Conservation (phyloP, 139 green algal species). For the Auxenochlorella protothecoides region DNA sequence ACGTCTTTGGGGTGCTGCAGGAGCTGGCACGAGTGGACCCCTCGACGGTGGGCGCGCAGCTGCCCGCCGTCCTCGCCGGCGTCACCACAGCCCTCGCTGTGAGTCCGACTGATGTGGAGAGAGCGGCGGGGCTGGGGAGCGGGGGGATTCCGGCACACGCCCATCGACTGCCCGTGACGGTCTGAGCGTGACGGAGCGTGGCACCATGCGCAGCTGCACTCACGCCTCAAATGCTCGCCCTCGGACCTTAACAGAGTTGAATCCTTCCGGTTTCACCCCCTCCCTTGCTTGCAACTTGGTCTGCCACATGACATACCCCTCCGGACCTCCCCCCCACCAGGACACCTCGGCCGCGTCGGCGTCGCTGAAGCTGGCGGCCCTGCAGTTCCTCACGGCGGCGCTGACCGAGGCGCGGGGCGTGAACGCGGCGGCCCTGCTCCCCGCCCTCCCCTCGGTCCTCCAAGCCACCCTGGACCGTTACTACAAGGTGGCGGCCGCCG, state of each 20-base stretch:
- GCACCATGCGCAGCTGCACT: too few species aligned
- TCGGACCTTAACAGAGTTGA: too few species aligned
- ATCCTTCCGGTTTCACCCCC: too few species aligned
- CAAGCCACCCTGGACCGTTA: constrained; percentile 60
- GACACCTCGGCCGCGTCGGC: constrained; percentile 37
- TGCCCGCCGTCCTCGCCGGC: constrained; percentile 51
- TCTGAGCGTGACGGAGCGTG: too few species aligned
- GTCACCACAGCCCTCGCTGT: constrained; percentile 52
- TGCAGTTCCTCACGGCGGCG: constrained; percentile 69
- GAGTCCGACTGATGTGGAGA: not conserved
- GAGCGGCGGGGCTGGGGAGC: too few species aligned
- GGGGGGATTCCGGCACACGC: too few species aligned
- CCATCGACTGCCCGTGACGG: too few species aligned
- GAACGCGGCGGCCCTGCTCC: constrained; percentile 33
- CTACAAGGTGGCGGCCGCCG: constrained; percentile 88
- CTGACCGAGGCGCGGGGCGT: constrained; percentile 9
- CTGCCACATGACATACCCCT: too few species aligned
- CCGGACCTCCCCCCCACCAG: constrained; percentile 18
- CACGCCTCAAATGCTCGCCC: too few species aligned
- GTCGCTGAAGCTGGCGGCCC: constrained; percentile 81
- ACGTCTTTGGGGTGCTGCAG: constrained; percentile 58
- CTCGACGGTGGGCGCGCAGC: constrained; percentile 26
- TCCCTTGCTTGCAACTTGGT: too few species aligned
- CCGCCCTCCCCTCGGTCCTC: constrained; percentile 16
- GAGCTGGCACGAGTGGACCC: constrained; percentile 63